Percentiles rank a stretch among this genome's conserved stretches.
Conservation (phyloP, 1,139 yeast species). For the Yamadazyma diddensiae region DNA sequence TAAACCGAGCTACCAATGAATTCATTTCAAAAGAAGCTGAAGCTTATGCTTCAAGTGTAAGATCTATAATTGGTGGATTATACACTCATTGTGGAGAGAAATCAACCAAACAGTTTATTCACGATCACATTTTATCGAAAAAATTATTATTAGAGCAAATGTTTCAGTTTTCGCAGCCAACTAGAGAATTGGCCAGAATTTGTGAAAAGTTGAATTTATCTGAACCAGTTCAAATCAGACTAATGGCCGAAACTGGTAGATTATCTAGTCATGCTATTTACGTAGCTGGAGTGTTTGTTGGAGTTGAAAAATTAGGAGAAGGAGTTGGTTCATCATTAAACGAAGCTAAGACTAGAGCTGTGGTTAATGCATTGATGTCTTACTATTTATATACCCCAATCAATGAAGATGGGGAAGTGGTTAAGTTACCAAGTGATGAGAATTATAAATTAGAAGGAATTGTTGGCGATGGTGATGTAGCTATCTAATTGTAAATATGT, state of each 20-base stretch:
- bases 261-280: conserved; percentile 78
- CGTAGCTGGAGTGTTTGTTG: conserved; percentile 89
- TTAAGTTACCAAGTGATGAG: conserved; percentile 60
- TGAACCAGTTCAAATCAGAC: conserved; percentile 69
- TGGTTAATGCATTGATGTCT: conserved; percentile 84
- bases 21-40: conserved; percentile 30
- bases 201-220: conserved; percentile 77
- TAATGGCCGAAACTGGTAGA: conserved; percentile 93
- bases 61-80: conserved; percentile 70
- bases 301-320: conserved; percentile 82
- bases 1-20: conserved; percentile 15
- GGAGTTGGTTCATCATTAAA: conserved; percentile 90
- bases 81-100: conserved; percentile 65
- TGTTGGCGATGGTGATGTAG: conserved; percentile 55
- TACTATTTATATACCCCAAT: conserved; percentile 91
- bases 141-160: conserved; percentile 68
- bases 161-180: conserved; percentile 82
- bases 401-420: conserved; percentile 36
- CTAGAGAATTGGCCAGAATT: conserved; percentile 75
- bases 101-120: conserved; percentile 61
- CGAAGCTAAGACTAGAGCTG: conserved; percentile 92
- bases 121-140: conserved; percentile 72
- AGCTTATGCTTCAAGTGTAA: conserved; percentile 56
- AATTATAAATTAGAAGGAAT: conserved; percentile 44
- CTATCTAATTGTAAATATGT: conserved; percentile 30